Base-by-base conservation (phyloP, 1,284 basidiomycete genomes). In the Phaffia rhodozyma region DNA sequence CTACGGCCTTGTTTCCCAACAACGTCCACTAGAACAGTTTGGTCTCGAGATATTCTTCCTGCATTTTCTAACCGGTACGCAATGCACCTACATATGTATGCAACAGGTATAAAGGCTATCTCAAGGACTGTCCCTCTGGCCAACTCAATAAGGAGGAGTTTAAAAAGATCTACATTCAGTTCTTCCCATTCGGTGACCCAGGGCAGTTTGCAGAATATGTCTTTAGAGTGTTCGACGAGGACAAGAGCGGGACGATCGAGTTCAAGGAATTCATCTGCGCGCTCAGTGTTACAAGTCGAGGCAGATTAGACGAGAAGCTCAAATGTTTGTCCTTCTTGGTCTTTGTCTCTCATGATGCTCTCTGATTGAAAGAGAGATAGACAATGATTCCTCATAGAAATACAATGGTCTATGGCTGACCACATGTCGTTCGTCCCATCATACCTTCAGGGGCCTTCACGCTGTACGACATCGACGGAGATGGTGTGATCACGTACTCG, bases 231-330 rank as follows among this genome's bases (percentile, higher is more conserved):
- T 93, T 94, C 74, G 92, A 97, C 75, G 87, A 89, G 75, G 91
- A 97, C 80, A 89, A 90, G 80, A 92, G 89, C 75, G 91, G 91
- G 52, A 89, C 87, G 25, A 97, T 96, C 78, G 92, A 96, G 78
- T 97, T 97, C 77, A 92, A 91, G 67, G 96, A 99, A 80, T 99
- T 99, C 78, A 98, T 99, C 73, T 94, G 92, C 72, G 96, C 96
- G 0, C 84, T 99, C 67, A 90, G 86, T 73, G 85, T 98, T 68
- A 99, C 96, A 2, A 91, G 87, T 67, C 84, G 96, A 65, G 96
- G 96, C 5, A 80, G 87, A 67, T 78, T 98, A 63, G 96, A 99
- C 74, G 96, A 99, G 80, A 99, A 99, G 79, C 86, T 99, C 70
- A 91, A 91, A 79, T 99, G 92, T 94, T 71, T 73, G 87, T 80